Percentiles rank a stretch among this genome's conserved stretches.
phyloP scores from a whole-genome alignment of 495 filamentous ascomycete genomes.

The Penicillium simplicissimum region DNA sequence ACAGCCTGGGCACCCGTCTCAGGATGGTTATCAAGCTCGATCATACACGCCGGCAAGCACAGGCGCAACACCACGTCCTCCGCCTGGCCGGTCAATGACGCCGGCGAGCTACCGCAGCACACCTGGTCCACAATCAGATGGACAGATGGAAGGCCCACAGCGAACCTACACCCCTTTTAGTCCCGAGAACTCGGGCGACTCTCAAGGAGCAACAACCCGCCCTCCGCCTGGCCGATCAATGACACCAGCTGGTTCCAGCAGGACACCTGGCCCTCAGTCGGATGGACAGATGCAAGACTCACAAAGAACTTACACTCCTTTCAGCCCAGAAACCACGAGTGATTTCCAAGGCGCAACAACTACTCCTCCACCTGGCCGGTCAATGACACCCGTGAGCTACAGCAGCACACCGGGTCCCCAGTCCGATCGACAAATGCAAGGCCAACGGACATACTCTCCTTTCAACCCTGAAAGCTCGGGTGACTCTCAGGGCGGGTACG shows the following conservation, averaged over 20 bases:
- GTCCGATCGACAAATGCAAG: constrained; percentile 6
- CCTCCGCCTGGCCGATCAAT: constrained; percentile 6
- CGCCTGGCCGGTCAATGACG: not conserved
- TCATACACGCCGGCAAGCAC: constrained; percentile 13
- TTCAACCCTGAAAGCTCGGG: constrained; percentile 19
- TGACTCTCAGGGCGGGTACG: constrained; percentile 14
- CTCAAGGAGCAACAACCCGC: too few relatives aligned
- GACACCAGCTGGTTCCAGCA: constrained; percentile 17
- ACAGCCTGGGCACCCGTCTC: constrained; percentile 14
- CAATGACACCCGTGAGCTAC: constrained; percentile 28
- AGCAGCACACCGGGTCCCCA: constrained; percentile 20
- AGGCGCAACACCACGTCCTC: not conserved
- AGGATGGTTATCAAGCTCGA: constrained; percentile 18
- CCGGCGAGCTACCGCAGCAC: not conserved
- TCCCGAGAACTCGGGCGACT: too few relatives aligned
- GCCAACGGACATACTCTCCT: constrained; percentile 2
- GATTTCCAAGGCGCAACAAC: constrained; percentile 2
- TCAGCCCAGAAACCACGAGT: too few relatives aligned
- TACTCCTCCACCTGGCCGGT: constrained; percentile 9
- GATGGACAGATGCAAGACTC: not conserved
- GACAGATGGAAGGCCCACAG: too few relatives aligned
- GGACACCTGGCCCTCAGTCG: not conserved
- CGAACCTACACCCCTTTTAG: too few relatives aligned
- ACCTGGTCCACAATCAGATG: too few relatives aligned
- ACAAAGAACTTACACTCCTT: too few relatives aligned